Percentiles rank a stretch among this genome's conserved stretches.
These are phyloP conservation scores for Trichoderma lentiforme DNA, from an alignment of 2,329 filamentous ascomycete genomes.

Conservation along the genomic window DNA sequence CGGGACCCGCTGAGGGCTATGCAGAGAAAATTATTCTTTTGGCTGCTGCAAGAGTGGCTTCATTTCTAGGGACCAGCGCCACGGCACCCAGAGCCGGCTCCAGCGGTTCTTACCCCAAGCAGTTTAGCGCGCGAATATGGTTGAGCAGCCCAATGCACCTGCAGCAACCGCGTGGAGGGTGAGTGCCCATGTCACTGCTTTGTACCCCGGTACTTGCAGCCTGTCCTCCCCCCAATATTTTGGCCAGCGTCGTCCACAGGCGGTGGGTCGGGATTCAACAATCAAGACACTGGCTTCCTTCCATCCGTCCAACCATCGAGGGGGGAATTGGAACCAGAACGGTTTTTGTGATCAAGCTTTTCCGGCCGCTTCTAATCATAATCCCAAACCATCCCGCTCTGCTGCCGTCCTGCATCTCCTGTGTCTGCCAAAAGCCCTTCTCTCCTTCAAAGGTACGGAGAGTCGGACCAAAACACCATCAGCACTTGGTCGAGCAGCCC, in stretches of 20 bases:
- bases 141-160: slow-evolving; percentile 24
- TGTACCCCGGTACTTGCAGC: slow-evolving; percentile 16
- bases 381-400: slow-evolving; percentile 18
- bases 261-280: slow-evolving; percentile 38
- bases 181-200: background rate
- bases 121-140: slow-evolving; percentile 25
- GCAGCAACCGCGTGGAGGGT: slow-evolving; percentile 15
- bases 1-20: background rate
- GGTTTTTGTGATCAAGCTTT: slow-evolving; percentile 2
- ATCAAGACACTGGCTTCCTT: slow-evolving; percentile 26
- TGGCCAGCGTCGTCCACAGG: slow-evolving; percentile 27
- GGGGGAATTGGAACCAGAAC: background rate
- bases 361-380: slow-evolving; percentile 19
- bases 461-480: slow-evolving; percentile 13
- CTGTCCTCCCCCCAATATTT: slow-evolving; percentile 34
- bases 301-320: slow-evolving; percentile 25
- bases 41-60: slow-evolving; percentile 2
- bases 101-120: slow-evolving; percentile 13
- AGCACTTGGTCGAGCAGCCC: slow-evolving; percentile 7
- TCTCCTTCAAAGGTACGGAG: slow-evolving; percentile 24
- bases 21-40: slow-evolving; percentile 3
- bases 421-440: background rate
- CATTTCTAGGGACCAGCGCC: slow-evolving; percentile 9
- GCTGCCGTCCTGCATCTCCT: background rate
- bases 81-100: slow-evolving; percentile 14